Percentiles rank a stretch among this genome's conserved stretches.
Conservation (phyloP, 192 early-diverging fungal genomes). For the Chytriomyces sp. region DNA sequence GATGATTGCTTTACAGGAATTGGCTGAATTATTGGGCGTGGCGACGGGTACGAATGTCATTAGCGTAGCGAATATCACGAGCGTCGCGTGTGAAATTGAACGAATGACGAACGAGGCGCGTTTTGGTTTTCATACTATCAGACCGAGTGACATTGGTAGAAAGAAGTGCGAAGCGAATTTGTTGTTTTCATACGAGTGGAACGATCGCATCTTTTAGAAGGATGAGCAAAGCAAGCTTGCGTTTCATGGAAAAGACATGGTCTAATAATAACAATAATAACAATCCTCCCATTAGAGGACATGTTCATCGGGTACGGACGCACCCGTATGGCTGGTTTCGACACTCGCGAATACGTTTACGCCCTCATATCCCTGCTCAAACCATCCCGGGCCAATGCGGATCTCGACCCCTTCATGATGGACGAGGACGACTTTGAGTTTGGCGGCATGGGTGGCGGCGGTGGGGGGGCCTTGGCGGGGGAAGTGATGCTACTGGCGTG, state of each 20-base stretch:
- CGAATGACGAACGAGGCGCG: too few species aligned
- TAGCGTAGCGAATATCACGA: too few species aligned
- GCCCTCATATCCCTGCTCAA: constrained; percentile 68
- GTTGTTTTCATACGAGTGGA: too few species aligned
- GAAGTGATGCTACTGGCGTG: constrained; percentile 88
- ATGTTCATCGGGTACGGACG: constrained; percentile 53
- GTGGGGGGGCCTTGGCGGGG: constrained; percentile 46
- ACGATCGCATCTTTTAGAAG: not conserved
- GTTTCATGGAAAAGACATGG: not conserved
- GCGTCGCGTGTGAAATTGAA: too few species aligned
- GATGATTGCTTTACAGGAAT: constrained; percentile 83
- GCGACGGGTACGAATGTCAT: too few species aligned
- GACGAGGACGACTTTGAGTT: constrained; percentile 44
- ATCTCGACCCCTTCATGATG: constrained; percentile 38
- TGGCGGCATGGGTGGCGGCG: constrained; percentile 31
- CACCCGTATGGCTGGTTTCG: constrained; percentile 50
- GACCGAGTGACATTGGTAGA: too few species aligned
- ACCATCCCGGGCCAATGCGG: constrained; percentile 19
- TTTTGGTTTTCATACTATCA: too few species aligned
- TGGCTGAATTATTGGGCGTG: constrained; percentile 75
- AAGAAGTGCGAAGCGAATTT: too few species aligned
- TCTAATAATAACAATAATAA: not conserved
- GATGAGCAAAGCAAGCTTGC: not conserved
- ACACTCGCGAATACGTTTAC: constrained; percentile 66
- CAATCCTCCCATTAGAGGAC: constrained; percentile 36